Evolutionary conservation across 306 rosid species (phyloP), one percentile per base, ranked within the genome.

Genomic region (Chamaecrista fasciculata): DNA sequence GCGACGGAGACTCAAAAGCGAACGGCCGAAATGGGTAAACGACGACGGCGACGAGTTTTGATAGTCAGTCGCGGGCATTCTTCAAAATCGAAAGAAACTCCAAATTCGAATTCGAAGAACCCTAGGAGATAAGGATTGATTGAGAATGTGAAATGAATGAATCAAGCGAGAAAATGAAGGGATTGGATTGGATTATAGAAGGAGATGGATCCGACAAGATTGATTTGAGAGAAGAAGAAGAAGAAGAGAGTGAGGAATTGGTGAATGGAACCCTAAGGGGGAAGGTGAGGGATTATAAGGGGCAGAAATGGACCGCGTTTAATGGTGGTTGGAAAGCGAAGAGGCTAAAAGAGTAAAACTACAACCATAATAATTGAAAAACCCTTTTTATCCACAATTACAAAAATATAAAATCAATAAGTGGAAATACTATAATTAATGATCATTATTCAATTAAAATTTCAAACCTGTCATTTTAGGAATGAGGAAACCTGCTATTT

Each of bases 21-120:
- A 82, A 44, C 91, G 86, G 2, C 88, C 81, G 19, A 81, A 16
- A 47, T 52, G 70, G 19, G 67, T 19, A 25, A 74, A 72, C 11
- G 79, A 72, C 19, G 71, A 71, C 10, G 78, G 53, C 2, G 90
- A 74, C 24, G 86, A 78, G 73, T 86, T 86, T 56, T 80, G 86
- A 40, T 66, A 78, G 65, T 84, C 91, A 58, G 91, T 74, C 0
- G 89, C 82, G 5, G 88, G 96, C 96, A 92, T 89, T 81, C 64
- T 85, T n/a, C n/a, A n/a, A n/a, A n/a, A 12, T 4, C 10, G 37
- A 48, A 28, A 39, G 44, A 59, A 15, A n/a, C 49, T 43, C 49
- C n/a, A n/a, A 57, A 57, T 14, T 29, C 12, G 19, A 15, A 55
- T 55, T 55, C 10, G 11, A 37, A 37, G n/a, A n/a, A n/a, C n/a